Base-by-base conservation (phyloP, 2,329 filamentous ascomycete genomes). In the Golovinomyces cichoracearum region DNA sequence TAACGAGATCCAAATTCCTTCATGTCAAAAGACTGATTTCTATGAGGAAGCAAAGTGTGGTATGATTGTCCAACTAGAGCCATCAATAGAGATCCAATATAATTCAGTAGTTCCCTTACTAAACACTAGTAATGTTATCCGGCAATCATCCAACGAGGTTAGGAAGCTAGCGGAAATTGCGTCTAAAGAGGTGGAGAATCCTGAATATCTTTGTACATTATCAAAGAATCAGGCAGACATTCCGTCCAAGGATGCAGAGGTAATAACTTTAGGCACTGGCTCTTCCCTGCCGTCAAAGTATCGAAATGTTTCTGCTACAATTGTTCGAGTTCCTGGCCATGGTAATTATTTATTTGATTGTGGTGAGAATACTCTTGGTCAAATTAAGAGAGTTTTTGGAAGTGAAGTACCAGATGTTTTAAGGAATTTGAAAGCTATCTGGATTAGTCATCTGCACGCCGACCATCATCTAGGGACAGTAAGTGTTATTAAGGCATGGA, bases 401-500 rank as follows among this genome's bases (percentile, higher is more conserved):
- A 68, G 75, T 4, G 72, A 83, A 53, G 66, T 88, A 3, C 67
- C 67, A 25, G 68, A 77, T n/a, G 69, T 93, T 12, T 66, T 98
- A n/a, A 71, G 68, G 51, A 77, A 92, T 53, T 68, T 98, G 40
- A 79, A 78, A 48, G 74, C 76, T 55, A 78, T 98, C 53, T 93
- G 84, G 76, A 90, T 98, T 63, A 93, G 83, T 62, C 90, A 98
- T 64, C 68, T 93, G 53, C 90, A 98, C 63, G 90, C 90, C 4
- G 90, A 98, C 64, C 90, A 98, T 63, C 90, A 95, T 60, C 72
- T 98, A 19, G 90, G 90, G 25, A 82, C 77, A 0, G 70, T 74
- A n/a, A 73, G 77, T 5, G 67, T 95, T n/a, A 74, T 95, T 58
- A 78, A 74, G 57, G 82, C 81, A 5, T 93, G 85, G 83, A 76